Evolutionary conservation across 2,329 filamentous ascomycete species (phyloP).

Genomic region (Cercospora nicotianae): DNA sequence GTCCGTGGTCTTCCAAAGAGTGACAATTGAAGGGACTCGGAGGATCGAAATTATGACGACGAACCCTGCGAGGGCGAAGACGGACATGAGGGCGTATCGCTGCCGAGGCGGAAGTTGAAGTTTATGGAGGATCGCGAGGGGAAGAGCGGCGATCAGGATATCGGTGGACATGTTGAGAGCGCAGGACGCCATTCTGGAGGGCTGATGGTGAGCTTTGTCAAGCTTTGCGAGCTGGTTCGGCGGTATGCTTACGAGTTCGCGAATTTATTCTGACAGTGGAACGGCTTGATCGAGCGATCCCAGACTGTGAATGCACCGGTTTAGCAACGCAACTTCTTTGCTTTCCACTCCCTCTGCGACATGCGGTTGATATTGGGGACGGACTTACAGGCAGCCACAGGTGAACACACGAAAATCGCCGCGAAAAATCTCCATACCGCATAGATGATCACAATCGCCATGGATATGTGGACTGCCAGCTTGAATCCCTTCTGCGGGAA

Average conservation of each 20-base stretch:
- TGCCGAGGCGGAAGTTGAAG: conserved; percentile 37
- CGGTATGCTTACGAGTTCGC: conserved; percentile 19
- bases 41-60: conserved; percentile 38
- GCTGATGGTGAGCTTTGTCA: too few relatives aligned
- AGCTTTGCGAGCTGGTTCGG: neutral
- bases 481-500: conserved; percentile 45
- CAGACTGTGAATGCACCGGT: conserved; percentile 18
- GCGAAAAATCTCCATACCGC: conserved; percentile 39
- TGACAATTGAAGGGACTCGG: conserved; percentile 33
- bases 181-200: conserved; percentile 37
- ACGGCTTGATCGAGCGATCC: conserved; percentile 13
- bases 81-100: conserved; percentile 37
- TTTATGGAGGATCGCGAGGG: conserved; percentile 37
- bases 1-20: conserved; percentile 29
- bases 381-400: conserved; percentile 39
- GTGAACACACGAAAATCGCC: conserved; percentile 45
- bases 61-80: conserved; percentile 39
- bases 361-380: conserved; percentile 14
- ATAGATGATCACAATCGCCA: conserved; percentile 37
- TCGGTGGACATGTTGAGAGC: conserved; percentile 42
- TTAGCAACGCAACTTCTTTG: conserved; percentile 28
- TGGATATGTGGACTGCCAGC: conserved; percentile 32
- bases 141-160: conserved; percentile 38
- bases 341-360: conserved; percentile 25
- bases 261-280: conserved; percentile 15